Evolutionary conservation across 2,329 filamentous ascomycete genomes (phyloP), one percentile per base, ranked within the genome.

Genomic region (Chalara sp.): DNA sequence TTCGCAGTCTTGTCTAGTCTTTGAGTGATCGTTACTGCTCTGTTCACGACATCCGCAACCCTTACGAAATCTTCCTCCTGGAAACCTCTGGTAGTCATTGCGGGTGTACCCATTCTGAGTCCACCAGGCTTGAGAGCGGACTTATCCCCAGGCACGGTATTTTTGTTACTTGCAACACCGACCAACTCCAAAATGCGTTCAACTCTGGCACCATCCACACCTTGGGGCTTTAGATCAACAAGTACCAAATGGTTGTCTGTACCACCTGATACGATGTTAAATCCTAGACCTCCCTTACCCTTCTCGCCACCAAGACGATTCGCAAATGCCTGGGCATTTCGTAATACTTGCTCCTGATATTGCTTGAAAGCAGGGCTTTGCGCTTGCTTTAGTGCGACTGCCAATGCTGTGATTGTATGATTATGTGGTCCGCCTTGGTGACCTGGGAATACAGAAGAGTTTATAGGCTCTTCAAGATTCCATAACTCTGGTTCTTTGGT

Each of bases 341-440:
- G 79, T 53, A 97, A 78, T 50, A 97, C 91, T 65, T 89, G 85
- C 63, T 88, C 76, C 72, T 99, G 93, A 73, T 99, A 99, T 49
- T 87, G 79, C 68, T 86, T 87, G 78, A 99, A 99, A 66, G 96
- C 91, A 46, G 86, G 81, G 5, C 83, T 83, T 67, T 91, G 89
- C 3, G 89, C 89, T 72, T 99, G 93, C 74, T 96, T 95, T 53
- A 99, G 79, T 10, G 93, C 93, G 46, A 99, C 93, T 21, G 93
- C 84, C 31, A 99, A 78, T 43, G 93, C 93, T 35, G 93, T 95
- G 69, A 99, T 99, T 61, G 93, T 99, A 76, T 99, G 93, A 76
- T 99, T 99, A 74, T 99, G 93, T 49, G 93, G 93, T 29, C 93
- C 93, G 67, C 93, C 93, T 70, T 99, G 93, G 72, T 99, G 93